Evolutionary conservation across 192 early-diverging fungal genomes (phyloP), one percentile per base, ranked within the genome.

Genomic region (Coemansia reversa): DNA sequence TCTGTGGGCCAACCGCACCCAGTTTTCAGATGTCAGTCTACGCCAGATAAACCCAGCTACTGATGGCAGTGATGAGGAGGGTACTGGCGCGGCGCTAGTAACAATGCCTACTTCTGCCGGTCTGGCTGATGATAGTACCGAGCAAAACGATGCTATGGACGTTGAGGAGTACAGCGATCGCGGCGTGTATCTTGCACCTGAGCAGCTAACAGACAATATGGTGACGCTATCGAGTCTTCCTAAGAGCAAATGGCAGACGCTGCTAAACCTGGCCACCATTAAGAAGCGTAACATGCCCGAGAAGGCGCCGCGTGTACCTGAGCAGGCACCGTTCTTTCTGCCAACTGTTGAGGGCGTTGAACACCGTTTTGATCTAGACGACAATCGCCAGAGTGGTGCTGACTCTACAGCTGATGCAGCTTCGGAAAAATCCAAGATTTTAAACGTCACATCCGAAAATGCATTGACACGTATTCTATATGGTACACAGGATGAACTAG

Each of bases 281-380:
- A 95, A 96, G 84, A 85, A 92, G 69, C 91, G 96, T 59, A 98
- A 95, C 82, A 90, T 91, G 68, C 92, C 96, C 18, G 87, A 83
- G 51, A 89, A 91, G 70, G 84, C 92, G n/a, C 90, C 93, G n/a
- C 92, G 94, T 68, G 84, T 85, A 12, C 92, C 93, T 19, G 94
- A 96, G 67, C 86, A 87, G 48, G 92, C 94, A 18, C 94, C 95
- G 23, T 98, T 98, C 85, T 98, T 98, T 80, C 75, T 98, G 67
- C 89, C 89, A 11, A 92, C 93, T 1, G 60, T 93, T 4, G 75
- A 87, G 25, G 93, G 89, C 51, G 83, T 86, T 12, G 80, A 85
- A 33, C 87, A 87, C 49, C 89, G 85, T 47, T 94, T 92, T 70
- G 84, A 84, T 35, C 58, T 76, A 8, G 49, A 60, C 12, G 67